Evolutionary conservation across 1,284 basidiomycete genomes (phyloP).

Genomic region (Ceratobasidium sp.): DNA sequence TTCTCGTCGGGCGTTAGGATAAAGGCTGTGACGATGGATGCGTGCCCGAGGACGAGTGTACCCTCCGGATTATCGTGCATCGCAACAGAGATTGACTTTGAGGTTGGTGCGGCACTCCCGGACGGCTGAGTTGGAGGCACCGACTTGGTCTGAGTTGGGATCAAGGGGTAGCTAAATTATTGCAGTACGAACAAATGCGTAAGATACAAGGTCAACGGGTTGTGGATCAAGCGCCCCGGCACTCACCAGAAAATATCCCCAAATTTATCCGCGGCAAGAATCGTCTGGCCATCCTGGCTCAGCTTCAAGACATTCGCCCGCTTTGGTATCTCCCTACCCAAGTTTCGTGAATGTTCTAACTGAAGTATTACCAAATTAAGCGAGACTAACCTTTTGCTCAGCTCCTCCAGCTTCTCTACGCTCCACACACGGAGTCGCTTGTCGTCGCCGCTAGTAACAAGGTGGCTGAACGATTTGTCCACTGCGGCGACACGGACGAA

Average conservation of each 20-base stretch:
- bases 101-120: slow-evolving; percentile 4
- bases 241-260: slow-evolving; percentile 83
- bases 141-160: slow-evolving; percentile 49
- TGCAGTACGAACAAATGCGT: background rate
- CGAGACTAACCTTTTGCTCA: slow-evolving; percentile 70
- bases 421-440: slow-evolving; percentile 83
- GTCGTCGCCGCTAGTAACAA: slow-evolving; percentile 80
- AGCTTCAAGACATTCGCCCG: slow-evolving; percentile 75
- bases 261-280: slow-evolving; percentile 86
- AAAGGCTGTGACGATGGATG: slow-evolving; percentile 83
- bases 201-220: background rate
- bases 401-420: slow-evolving; percentile 65
- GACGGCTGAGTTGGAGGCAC: slow-evolving; percentile 27
- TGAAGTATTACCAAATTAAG: slow-evolving; percentile 50
- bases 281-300: slow-evolving; percentile 68
- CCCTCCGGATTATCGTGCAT: slow-evolving; percentile 83
- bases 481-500: slow-evolving; percentile 73
- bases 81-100: slow-evolving; percentile 57
- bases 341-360: slow-evolving; percentile 46
- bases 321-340: slow-evolving; percentile 77
- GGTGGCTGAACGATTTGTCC: slow-evolving; percentile 62
- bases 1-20: slow-evolving; percentile 74
- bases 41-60: slow-evolving; percentile 84
- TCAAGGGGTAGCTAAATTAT: slow-evolving; percentile 63
- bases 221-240: background rate